Base-by-base conservation (phyloP, 257 asterid species). In the Nicotiana noctiflora region DNA sequence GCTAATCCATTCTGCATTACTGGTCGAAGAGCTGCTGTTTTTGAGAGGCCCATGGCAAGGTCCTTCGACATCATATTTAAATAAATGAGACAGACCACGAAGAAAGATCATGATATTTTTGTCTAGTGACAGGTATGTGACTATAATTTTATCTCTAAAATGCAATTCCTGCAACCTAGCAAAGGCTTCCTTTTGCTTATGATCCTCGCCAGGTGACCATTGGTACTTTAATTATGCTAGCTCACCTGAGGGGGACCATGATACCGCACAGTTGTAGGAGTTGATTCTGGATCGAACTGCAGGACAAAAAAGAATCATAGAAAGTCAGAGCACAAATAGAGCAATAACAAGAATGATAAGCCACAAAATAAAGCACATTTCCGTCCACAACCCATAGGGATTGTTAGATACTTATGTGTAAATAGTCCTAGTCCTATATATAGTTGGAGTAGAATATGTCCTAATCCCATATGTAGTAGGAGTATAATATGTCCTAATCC, bases 201-300 rank as follows among this genome's bases (percentile, higher is more conserved):
- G 93, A 82, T 96, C 99, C 84, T 96, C 99, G 77, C 99, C 99
- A 77, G 90, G 96, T 79, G 99, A 96, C 97, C 98, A 96, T 78
- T 96, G 98, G 87, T 96, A 96, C 82, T 94, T 91, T 89, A 96
- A 85, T 81, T 92, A 92, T 62, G 99, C 98, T 85, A 94, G 90
- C 89, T 92, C 87, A 90, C 99, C 91, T 91, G 97, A 83, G 99
- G 99, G 81, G 94, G 95, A 70, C 98, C 98, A 81, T 94, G 97
- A 80, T 92, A 93, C 63, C 89, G 89, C 84, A 89, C 93, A 79
- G 89, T 90, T 80, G 92, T 95, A 70, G 97, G 93, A 82, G 93
- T 90, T 75, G 88, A 84, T 84, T 96, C 99, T 78, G 99, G 98
- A 89, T 96, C 99, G 84, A 94, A 96, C 99, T 94, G 82, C 82